Evolutionary conservation across 495 filamentous ascomycete genomes (phyloP).

Genomic region (Xylaria grammica): DNA sequence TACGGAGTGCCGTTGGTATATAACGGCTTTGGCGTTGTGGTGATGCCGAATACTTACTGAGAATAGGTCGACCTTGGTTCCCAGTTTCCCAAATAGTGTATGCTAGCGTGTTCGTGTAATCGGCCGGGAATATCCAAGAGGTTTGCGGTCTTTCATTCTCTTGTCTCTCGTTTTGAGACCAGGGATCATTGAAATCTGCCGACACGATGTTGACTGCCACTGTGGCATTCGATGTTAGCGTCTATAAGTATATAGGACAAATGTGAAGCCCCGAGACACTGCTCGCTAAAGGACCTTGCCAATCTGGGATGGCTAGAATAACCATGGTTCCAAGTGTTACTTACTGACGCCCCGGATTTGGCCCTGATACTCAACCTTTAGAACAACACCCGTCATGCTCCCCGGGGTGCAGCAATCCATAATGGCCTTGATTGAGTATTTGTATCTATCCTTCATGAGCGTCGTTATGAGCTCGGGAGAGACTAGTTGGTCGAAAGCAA

Average conservation of each 20-base stretch:
- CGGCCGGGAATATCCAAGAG: neutral
- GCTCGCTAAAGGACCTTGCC: too few species aligned
- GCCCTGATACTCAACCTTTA: neutral
- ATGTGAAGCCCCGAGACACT: too few species aligned
- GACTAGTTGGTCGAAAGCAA: neutral
- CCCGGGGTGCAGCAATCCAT: neutral
- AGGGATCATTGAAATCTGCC: neutral
- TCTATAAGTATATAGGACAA: too few species aligned
- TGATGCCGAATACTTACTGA: conserved; percentile 1
- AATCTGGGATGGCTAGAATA: too few species aligned
- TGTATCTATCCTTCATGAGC: neutral
- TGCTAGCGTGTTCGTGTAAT: neutral
- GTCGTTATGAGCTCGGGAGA: too few species aligned
- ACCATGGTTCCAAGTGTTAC: neutral
- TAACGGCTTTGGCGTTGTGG: neutral
- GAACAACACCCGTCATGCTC: neutral
- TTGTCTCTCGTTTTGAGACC: neutral
- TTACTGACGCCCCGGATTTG: neutral
- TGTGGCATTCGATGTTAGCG: neutral
- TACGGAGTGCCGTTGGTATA: neutral
- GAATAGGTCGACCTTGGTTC: neutral
- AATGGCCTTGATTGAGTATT: neutral
- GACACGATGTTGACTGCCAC: neutral
- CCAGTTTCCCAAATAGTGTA: neutral
- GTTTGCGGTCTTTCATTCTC: neutral